Base-by-base conservation (phyloP, 495 filamentous ascomycete species). In the Achaetomiella virescens region DNA sequence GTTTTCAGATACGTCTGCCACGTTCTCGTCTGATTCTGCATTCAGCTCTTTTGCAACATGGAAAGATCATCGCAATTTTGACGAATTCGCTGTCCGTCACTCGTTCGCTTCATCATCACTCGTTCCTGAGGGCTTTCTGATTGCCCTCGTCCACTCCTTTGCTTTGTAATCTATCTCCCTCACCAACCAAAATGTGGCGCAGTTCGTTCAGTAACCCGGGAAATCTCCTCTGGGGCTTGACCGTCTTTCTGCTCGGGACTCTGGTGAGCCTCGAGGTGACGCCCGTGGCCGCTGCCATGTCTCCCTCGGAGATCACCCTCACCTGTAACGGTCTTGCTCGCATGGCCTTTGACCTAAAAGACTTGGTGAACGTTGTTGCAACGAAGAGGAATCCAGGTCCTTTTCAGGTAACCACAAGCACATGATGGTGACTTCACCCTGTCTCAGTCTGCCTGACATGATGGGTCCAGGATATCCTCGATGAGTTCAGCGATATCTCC, bases 291-390 rank as follows among this genome's bases (percentile, higher is more conserved):
- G 60, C 51, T 14, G 52, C 55, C 52, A 62, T 62, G 60, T 55
- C 60, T 29, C 42, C 60, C 15, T 7, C 55, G 18, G 55, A 62
- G 35, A 59, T 62, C 38, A 27, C 31, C 12, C 29, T 54, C n/a
- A 55, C 55, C 25, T 62, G 60, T 44, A 47, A 62, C 48, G 43
- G 60, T 33, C 60, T 62, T 11, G 60, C 60, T 46, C 60, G 55
- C 14, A 62, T 59, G 60, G 59, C 59, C 9, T 61, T 62, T 46
- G 60, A 62, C 18, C 46, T 62, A 37, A 62, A 62, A 25, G 55
- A 62, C 25, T 52, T 62, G 1, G 52, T 62, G 18, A 62, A 62
- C 25, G 42, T 54, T 3, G 55, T 62, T 7, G 48, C 47, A 8
- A 3, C 36, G 0, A 55, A 48, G 48, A 51, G 55, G 22, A 62